Base-by-base conservation (phyloP, 164 flowering plant species). In the Saururus chinensis region DNA sequence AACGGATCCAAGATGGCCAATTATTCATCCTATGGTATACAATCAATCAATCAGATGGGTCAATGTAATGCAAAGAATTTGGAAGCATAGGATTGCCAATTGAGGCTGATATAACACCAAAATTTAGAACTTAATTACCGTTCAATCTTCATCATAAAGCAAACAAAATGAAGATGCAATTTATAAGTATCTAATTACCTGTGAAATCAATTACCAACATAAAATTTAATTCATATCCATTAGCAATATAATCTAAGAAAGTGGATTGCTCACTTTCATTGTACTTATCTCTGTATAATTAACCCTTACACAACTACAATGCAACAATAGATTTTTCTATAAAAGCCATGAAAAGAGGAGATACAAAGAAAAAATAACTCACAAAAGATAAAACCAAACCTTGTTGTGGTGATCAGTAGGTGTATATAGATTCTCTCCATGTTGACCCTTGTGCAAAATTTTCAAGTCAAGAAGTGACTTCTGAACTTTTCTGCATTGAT, bases 201-300 rank as follows among this genome's bases (percentile, higher is more conserved):
- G 99, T 93, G 67, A 93, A 93, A 75, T 93, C 97, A 70, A 90
- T 82, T 51, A 96, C 99, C 66, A 90, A 96, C 96, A 90, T 85
- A 60, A 90, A 93, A 68, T 83, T 88, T 14, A 93, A 86, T 73
- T 90, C 95, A 76, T 81, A 90, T 45, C 97, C 99, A 72, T 82
- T 81, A 24, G 97, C 79, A 59, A 93, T 84, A 66, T 90, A 93
- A 68, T 93, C 99, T 73, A 93, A 67, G 66, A 93, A 93, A 71
- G 85, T 93, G 70, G 74, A 76, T 13, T 76, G 76, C 48, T 63
- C 66, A 68, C 78, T 88, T 79, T 90, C 95, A 63, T 35, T 22
- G 76, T 73, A 84, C 23, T 71, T 70, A 57, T 88, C 88, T 56
- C 88, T 92, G 75, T 76, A 82, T 19, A 95, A 76, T 75, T 87